phyloP scores from a whole-genome alignment of 148 eudicot species.

The Spergularia bocconei region DNA sequence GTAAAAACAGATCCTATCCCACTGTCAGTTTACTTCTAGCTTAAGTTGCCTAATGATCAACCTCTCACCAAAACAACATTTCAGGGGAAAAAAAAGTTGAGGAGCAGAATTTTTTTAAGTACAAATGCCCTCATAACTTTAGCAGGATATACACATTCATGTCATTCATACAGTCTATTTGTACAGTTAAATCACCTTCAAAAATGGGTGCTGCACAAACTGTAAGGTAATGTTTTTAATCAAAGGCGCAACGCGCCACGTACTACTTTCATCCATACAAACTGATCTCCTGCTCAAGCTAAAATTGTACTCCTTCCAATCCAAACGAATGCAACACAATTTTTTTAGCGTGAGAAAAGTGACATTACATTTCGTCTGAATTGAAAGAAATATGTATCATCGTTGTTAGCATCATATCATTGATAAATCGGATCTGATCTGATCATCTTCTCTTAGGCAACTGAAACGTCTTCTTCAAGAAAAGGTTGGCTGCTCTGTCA shows the following conservation, averaged over 20 bases:
- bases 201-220: neutral
- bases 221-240: neutral
- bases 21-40: constrained; percentile 2
- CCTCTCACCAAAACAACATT: neutral
- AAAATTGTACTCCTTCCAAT: neutral
- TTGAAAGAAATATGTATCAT: too few relatives aligned
- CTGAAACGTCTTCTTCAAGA: constrained; percentile 80
- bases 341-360: too few relatives aligned
- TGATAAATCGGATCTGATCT: neutral
- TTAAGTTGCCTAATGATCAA: constrained; percentile 10
- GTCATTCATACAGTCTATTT: constrained; percentile 18
- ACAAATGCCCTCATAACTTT: constrained; percentile 14
- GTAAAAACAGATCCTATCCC: constrained; percentile 1
- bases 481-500: constrained; percentile 58
- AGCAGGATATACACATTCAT: neutral
- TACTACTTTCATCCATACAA: neutral
- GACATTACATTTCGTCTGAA: too few relatives aligned
- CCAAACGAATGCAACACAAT: too few relatives aligned
- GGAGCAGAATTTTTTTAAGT: constrained; percentile 2
- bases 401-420: neutral
- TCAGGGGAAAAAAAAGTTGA: neutral
- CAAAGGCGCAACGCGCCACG: neutral
- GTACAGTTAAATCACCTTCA: constrained; percentile 21
- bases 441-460: constrained; percentile 73
- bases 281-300: neutral